Conservation (phyloP, 495 filamentous ascomycete genomes). For the Endocarpon pusillum region DNA sequence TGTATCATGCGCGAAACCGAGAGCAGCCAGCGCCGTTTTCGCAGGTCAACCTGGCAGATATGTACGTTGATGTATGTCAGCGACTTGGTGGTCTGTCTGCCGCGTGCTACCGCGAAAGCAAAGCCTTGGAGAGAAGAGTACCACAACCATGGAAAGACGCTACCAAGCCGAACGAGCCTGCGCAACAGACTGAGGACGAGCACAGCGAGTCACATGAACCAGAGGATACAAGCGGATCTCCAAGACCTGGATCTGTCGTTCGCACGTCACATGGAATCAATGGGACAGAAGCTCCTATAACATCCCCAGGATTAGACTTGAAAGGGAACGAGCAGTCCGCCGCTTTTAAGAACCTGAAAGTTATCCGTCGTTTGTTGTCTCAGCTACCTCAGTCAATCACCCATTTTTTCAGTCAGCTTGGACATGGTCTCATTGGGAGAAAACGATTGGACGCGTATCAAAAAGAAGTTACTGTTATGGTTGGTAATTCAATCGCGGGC, state of each 20-base stretch:
- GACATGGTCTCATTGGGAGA: conserved; percentile 59
- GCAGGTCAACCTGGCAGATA: conserved; percentile 64
- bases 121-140: conserved; percentile 47
- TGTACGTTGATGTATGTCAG: conserved; percentile 49
- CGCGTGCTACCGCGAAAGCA: conserved; percentile 69
- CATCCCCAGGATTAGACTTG: too few relatives aligned
- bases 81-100: conserved; percentile 61
- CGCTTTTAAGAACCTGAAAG: conserved; percentile 68
- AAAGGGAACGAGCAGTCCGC: too few relatives aligned
- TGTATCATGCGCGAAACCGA: conserved; percentile 41
- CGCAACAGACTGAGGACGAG: conserved; percentile 26
- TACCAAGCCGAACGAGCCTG: conserved; percentile 32
- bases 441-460: conserved; percentile 44
- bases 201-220: conserved; percentile 22
- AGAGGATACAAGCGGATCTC: too few relatives aligned
- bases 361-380: too few relatives aligned
- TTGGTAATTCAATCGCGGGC: conserved; percentile 64
- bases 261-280: too few relatives aligned
- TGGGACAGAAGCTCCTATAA: too few relatives aligned
- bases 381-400: conserved; percentile 54
- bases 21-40: conserved; percentile 39
- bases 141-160: conserved; percentile 51
- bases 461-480: conserved; percentile 47
- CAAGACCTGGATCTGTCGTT: too few relatives aligned
- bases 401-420: conserved; percentile 63